Percentiles rank a stretch among this genome's conserved stretches.
These are phyloP conservation scores for Ulmus americana DNA, from an alignment of 331 rosid genomes.

Conservation along the genomic window DNA sequence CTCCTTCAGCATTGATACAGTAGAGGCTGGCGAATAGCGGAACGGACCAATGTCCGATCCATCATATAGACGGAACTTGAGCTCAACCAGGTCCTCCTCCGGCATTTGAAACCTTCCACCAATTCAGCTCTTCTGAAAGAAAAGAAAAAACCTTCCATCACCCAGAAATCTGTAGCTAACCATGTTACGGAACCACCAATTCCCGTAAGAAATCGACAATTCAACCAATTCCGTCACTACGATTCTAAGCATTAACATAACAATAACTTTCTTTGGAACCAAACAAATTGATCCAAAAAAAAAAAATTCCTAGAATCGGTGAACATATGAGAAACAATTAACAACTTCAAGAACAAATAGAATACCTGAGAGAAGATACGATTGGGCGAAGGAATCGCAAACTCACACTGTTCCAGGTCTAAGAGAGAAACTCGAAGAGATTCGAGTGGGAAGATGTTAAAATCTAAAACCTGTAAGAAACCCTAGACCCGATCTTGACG, in stretches of 20 bases:
- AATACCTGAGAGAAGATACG: constrained; percentile 20
- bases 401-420: constrained; percentile 1
- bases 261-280: constrained; percentile 3
- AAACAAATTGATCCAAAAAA: background rate
- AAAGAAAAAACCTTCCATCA: background rate
- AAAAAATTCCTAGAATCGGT: background rate
- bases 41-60: constrained; percentile 82
- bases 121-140: background rate
- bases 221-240: background rate
- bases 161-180: background rate
- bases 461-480: constrained; percentile 12
- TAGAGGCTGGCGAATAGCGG: constrained; percentile 60
- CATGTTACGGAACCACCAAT: too few relatives aligned
- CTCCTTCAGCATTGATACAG: constrained; percentile 61
- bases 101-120: constrained; percentile 56
- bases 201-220: background rate
- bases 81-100: constrained; percentile 75
- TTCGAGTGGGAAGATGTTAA: background rate
- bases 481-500: constrained; percentile 35
- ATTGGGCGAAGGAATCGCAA: constrained; percentile 12
- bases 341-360: background rate
- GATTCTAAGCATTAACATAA: too few relatives aligned
- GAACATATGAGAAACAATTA: background rate
- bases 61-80: constrained; percentile 73
- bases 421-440: constrained; percentile 7